phyloP scores from a whole-genome alignment of 2,329 filamentous ascomycete species.

The Aciculosporium take region DNA sequence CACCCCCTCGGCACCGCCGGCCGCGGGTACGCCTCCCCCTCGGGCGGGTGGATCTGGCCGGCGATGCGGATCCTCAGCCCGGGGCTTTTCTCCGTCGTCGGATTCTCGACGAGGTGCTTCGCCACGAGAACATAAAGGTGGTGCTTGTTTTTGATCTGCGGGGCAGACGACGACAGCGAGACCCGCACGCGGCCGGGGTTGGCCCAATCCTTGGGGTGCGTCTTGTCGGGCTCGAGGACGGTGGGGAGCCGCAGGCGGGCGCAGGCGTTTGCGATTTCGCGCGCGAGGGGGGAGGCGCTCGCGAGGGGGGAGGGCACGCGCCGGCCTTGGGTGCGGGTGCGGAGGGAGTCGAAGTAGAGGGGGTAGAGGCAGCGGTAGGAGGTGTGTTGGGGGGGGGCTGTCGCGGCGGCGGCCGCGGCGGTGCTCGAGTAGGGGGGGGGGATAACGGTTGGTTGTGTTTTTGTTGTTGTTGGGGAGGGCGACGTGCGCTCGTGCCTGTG shows the following conservation, averaged over 20 bases:
- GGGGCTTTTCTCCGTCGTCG: conserved; percentile 53
- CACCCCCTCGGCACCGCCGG: conserved; percentile 72
- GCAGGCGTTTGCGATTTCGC: conserved; percentile 80
- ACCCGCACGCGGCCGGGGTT: conserved; percentile 85
- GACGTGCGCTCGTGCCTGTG: conserved; percentile 4
- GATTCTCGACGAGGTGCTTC: conserved; percentile 60
- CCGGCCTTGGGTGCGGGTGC: conserved; percentile 64
- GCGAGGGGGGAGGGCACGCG: conserved; percentile 61
- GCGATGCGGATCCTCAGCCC: conserved; percentile 60
- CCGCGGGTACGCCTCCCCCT: conserved; percentile 53
- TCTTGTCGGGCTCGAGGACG: conserved; percentile 80
- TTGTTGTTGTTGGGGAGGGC: conserved; percentile 7
- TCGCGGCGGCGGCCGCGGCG: too few species aligned
- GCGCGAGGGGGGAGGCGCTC: conserved; percentile 72
- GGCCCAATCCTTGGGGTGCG: conserved; percentile 92
- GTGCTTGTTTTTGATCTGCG: conserved; percentile 57
- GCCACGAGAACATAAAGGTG: conserved; percentile 76
- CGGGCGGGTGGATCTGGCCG: conserved; percentile 50
- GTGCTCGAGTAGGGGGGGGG: conserved; percentile 15
- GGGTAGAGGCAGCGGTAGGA: conserved; percentile 86
- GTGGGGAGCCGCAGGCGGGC: conserved; percentile 54
- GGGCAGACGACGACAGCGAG: conserved; percentile 22
- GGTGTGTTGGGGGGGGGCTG: conserved; percentile 47
- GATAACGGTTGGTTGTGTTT: conserved; percentile 11
- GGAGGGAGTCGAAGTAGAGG: conserved; percentile 76